Evolutionary conservation across 75 land plant species (phyloP), one percentile per base, ranked within the genome.

Genomic region (Selaginella moellendorffii): DNA sequence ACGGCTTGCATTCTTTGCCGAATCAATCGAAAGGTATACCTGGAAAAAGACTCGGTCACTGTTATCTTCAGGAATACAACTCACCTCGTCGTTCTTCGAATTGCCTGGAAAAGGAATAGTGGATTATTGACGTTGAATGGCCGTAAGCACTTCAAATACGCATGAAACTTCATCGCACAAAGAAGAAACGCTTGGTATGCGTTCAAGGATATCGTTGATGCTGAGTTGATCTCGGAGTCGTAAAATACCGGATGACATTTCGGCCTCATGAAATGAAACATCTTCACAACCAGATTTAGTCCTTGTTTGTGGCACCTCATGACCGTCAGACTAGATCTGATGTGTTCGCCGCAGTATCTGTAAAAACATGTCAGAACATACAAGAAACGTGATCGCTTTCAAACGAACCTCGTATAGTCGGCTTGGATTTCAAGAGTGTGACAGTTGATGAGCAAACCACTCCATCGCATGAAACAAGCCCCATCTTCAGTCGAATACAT

Each of bases 131-230:
- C 69, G 53, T 68, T 63, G 18, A 63, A 30, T 17, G 60, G 63
- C 12, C 72, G 80, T 56, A 87, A 31, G 23, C 77, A 64, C 29
- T 77, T 54, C 5, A 79, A 25, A 54, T 86, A 90, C 25, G 83
- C 78, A 60, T 89, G 97, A 63, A 95, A 90, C 74, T 95, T 95
- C 99, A 89, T 95, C n/a, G 97, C 91, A 78, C 84, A 82, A 5
- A 95, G 63, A 51, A 89, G 30, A 76, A 95, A 95, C 10, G 82
- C 83, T 72, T 95, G 99, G 67, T 82, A 95, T 2, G 77, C 77
- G 59, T 95, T 95, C 24, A 95, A 73, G 67, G 83, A 79, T 52
- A 86, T 80, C 51, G 78, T 81, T 14, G 82, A 66, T 62, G 83
- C 80, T 0, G 88, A 83, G 68, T 95, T 95, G 60, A 95, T 84